Percentiles rank a stretch among this genome's conserved stretches.
Evolutionary conservation across 352 stramenopile species (phyloP).

Genomic region (Globisporangium uncinulatum): DNA sequence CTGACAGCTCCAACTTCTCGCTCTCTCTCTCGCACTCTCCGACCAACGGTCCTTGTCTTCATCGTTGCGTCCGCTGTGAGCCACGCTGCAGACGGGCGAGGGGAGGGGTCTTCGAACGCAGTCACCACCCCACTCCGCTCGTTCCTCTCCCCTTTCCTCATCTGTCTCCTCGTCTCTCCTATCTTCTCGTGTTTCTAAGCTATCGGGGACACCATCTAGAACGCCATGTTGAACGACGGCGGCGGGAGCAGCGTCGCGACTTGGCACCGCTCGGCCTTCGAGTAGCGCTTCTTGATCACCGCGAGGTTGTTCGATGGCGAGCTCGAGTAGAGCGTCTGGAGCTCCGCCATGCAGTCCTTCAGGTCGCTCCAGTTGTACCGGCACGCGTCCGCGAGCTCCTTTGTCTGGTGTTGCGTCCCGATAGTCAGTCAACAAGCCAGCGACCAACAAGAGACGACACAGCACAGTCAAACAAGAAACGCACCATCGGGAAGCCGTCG

Average conservation of each 20-base stretch:
- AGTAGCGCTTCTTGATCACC: slow-evolving; percentile 89
- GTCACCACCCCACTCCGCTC: no score
- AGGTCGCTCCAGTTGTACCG: slow-evolving; percentile 71
- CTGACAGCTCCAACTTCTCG: no score
- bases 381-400: slow-evolving; percentile 75
- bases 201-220: slow-evolving; percentile 33
- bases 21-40: no score
- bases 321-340: slow-evolving; percentile 76
- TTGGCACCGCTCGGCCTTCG: slow-evolving; percentile 75
- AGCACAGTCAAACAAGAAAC: no score
- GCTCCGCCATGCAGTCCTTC: slow-evolving; percentile 78
- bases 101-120: no score
- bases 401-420: slow-evolving; percentile 31
- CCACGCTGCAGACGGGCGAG: no score
- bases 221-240: slow-evolving; percentile 77
- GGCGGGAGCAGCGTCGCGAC: slow-evolving; percentile 69
- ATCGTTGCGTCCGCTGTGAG: no score
- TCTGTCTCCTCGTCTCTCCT: background rate
- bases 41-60: no score
- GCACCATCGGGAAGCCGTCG: slow-evolving; percentile 73
- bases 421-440: no score
- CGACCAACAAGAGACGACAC: no score
- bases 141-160: background rate
- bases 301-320: slow-evolving; percentile 78
- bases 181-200: slow-evolving; percentile 1